A percentile compares a stretch with the other conserved stretches of the same genome.
Conservation (phyloP, 2,329 filamentous ascomycete species). For the Cladophialophora chaetospira region DNA sequence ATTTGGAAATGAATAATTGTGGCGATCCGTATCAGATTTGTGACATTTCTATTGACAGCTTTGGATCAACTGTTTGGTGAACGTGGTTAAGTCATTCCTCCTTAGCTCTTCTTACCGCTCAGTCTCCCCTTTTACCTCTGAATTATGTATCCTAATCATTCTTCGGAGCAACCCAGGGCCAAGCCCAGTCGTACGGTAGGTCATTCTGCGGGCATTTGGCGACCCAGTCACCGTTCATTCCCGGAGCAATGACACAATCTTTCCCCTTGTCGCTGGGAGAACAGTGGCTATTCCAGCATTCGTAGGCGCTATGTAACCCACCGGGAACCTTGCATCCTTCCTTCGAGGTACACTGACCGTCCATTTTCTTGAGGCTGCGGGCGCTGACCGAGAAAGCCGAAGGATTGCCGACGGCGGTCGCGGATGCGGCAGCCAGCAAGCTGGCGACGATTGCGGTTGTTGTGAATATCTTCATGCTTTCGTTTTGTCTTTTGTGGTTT, state of each 20-base stretch:
- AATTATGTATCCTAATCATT: background rate
- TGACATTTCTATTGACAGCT: too few relatives aligned
- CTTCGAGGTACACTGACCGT: background rate
- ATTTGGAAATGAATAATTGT: too few relatives aligned
- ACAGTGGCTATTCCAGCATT: constrained; percentile 1
- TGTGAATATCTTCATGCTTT: too few relatives aligned
- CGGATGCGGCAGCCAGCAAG: too few relatives aligned
- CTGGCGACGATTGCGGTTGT: too few relatives aligned
- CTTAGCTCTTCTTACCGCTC: too few relatives aligned
- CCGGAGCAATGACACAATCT: constrained; percentile 1
- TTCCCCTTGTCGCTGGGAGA: background rate
- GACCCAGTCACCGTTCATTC: constrained; percentile 2
- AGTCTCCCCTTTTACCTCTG: too few relatives aligned
- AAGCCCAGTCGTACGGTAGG: constrained; percentile 2
- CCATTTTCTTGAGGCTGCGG: constrained; percentile 4
- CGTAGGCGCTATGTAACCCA: background rate
- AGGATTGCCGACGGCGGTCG: background rate
- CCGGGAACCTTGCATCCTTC: constrained; percentile 4
- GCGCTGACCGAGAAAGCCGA: background rate
- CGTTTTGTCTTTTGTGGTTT: too few relatives aligned
- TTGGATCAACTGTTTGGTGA: too few relatives aligned
- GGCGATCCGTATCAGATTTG: too few relatives aligned
- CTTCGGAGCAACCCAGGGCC: constrained; percentile 6
- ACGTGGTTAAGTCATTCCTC: too few relatives aligned
- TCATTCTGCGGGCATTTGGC: constrained; percentile 3